These are phyloP conservation scores for Penicillium italicum DNA, from an alignment of 2,329 filamentous ascomycete species.

Conservation along the genomic window DNA sequence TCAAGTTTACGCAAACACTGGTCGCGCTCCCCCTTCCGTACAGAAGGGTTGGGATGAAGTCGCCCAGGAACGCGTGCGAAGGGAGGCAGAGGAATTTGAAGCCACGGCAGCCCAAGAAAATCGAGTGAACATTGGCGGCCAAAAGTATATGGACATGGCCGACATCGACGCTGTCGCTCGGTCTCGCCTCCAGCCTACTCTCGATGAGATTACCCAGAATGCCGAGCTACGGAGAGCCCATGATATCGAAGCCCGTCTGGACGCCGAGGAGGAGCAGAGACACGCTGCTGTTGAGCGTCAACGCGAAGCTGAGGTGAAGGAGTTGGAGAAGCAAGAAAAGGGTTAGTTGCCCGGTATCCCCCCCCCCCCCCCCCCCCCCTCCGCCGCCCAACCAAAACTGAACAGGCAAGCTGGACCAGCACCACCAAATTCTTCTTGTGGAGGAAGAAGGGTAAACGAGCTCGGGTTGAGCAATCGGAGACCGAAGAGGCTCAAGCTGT, in stretches of 20 bases:
- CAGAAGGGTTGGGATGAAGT: constrained; percentile 75
- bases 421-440: constrained; percentile 28
- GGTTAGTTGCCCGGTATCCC: too few relatives aligned
- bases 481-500: constrained; percentile 1
- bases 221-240: constrained; percentile 69
- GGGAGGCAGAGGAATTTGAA: constrained; percentile 62
- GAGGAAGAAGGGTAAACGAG: constrained; percentile 28
- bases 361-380: too few relatives aligned
- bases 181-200: constrained; percentile 71
- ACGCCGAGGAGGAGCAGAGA: constrained; percentile 63
- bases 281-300: constrained; percentile 48
- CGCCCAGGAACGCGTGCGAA: constrained; percentile 64
- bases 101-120: constrained; percentile 55
- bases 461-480: constrained; percentile 13
- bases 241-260: constrained; percentile 59
- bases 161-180: constrained; percentile 78
- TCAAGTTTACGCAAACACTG: constrained; percentile 71
- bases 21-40: constrained; percentile 65
- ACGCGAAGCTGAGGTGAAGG: constrained; percentile 38
- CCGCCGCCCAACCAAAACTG: too few relatives aligned
- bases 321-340: constrained; percentile 27
- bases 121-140: constrained; percentile 69
- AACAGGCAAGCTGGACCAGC: too few relatives aligned
- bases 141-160: constrained; percentile 71
- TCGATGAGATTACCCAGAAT: constrained; percentile 79